A percentile compares a stretch with the other conserved stretches of the same genome.
Conservation (phyloP, 768 basidiomycete genomes). For the Naganishia onofrii region DNA sequence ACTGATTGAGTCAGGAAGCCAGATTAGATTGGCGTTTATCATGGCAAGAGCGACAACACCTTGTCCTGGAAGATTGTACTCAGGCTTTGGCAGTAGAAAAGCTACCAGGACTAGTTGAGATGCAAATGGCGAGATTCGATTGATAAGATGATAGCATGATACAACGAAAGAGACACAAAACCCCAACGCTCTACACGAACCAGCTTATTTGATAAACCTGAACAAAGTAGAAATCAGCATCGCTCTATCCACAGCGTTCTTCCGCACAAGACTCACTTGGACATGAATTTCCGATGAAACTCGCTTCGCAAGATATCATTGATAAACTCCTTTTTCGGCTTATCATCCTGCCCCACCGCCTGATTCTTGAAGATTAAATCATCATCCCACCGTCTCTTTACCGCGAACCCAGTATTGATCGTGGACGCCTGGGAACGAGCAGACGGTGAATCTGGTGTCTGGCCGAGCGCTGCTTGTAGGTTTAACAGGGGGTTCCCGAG, state of each 20-base stretch:
- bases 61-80: no score
- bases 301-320: conserved; percentile 82
- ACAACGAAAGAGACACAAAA: not conserved
- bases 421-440: conserved; percentile 57
- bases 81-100: no score
- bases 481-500: conserved; percentile 83
- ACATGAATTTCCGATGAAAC: conserved; percentile 48
- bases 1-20: no score
- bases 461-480: conserved; percentile 81
- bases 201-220: conserved; percentile 19
- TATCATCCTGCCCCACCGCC: conserved; percentile 66
- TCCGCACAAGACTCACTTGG: not conserved
- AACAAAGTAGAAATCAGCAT: not conserved
- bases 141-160: not conserved
- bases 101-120: no score
- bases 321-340: conserved; percentile 74
- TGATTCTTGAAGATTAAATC: conserved; percentile 99
- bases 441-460: conserved; percentile 55
- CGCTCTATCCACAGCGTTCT: not conserved
- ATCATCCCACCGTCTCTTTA: conserved; percentile 93
- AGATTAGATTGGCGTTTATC: no score
- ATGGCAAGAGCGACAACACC: no score
- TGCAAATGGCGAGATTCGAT: not conserved
- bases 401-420: conserved; percentile 68
- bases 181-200: not conserved